A percentile compares a stretch with the other conserved stretches of the same genome.
Conservation (phyloP, 495 filamentous ascomycete genomes). For the Gamarada debralockiae region DNA sequence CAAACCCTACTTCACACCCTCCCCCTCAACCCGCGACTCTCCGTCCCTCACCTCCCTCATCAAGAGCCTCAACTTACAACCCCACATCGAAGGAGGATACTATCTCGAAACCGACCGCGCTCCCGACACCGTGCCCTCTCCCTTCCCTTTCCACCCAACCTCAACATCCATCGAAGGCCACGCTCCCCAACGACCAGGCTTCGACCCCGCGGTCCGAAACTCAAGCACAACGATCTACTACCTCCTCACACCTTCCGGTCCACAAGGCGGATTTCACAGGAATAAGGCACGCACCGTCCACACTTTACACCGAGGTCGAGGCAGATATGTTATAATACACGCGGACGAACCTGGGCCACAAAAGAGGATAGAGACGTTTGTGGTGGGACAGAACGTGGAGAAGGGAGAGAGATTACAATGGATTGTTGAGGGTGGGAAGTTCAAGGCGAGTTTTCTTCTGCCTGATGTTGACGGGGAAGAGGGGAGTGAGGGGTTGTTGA, state of each 20-base stretch:
- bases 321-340: conserved; percentile 59
- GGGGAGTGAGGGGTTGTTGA: conserved; percentile 47
- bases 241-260: conserved; percentile 51
- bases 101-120: conserved; percentile 60
- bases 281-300: conserved; percentile 59
- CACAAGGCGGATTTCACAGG: conserved; percentile 56
- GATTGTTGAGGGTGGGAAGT: conserved; percentile 65
- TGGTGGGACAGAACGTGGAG: conserved; percentile 53
- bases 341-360: conserved; percentile 37
- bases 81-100: conserved; percentile 64
- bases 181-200: conserved; percentile 26
- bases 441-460: conserved; percentile 56
- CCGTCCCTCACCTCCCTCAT: conserved; percentile 37
- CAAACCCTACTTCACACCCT: conserved; percentile 25
- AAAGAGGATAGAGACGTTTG: conserved; percentile 54
- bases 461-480: conserved; percentile 37
- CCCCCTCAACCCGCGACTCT: conserved; percentile 29
- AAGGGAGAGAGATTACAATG: conserved; percentile 60
- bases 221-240: conserved; percentile 57
- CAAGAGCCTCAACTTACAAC: conserved; percentile 35
- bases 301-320: conserved; percentile 54
- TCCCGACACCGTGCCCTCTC: conserved; percentile 42
- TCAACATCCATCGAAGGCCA: conserved; percentile 14
- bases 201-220: conserved; percentile 35
- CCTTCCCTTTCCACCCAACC: conserved; percentile 34